phyloP scores from a whole-genome alignment of 176 grass and related monocot genomes.

The Raddia distichophylla region DNA sequence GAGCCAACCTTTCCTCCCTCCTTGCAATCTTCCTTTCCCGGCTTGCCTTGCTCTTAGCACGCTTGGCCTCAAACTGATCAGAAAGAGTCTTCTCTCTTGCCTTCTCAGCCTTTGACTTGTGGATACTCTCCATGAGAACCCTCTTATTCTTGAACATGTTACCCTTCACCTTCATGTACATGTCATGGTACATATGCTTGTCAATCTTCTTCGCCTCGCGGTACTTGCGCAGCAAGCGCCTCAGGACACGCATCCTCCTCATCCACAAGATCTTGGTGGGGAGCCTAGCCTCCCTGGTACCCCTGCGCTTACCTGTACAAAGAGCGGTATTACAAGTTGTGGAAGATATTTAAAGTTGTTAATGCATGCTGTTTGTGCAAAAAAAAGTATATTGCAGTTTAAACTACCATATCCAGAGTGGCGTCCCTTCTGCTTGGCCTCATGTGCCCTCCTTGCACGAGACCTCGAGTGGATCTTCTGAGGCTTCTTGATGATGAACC shows the following conservation, averaged over 20 bases:
- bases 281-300: conserved; percentile 72
- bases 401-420: conserved; percentile 65
- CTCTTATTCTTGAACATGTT: conserved; percentile 74
- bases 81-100: conserved; percentile 53
- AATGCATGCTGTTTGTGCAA: too few relatives aligned
- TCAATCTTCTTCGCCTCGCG: conserved; percentile 71
- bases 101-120: conserved; percentile 80
- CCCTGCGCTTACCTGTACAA: conserved; percentile 61
- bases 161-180: conserved; percentile 53
- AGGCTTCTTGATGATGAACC: conserved; percentile 68
- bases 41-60: conserved; percentile 66
- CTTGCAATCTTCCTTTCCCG: conserved; percentile 44
- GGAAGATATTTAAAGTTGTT: background rate
- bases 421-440: conserved; percentile 70
- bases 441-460: conserved; percentile 64
- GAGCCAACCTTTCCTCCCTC: conserved; percentile 60
- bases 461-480: conserved; percentile 72
- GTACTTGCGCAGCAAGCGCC: conserved; percentile 64
- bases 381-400: background rate
- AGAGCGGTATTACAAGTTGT: background rate
- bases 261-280: conserved; percentile 76
- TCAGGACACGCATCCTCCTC: conserved; percentile 69
- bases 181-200: conserved; percentile 69
- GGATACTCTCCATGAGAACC: conserved; percentile 73
- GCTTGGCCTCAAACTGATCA: conserved; percentile 73